Evolutionary conservation across 495 filamentous ascomycete genomes (phyloP), one percentile per base, ranked within the genome.

Genomic region (Neurospora terricola): DNA sequence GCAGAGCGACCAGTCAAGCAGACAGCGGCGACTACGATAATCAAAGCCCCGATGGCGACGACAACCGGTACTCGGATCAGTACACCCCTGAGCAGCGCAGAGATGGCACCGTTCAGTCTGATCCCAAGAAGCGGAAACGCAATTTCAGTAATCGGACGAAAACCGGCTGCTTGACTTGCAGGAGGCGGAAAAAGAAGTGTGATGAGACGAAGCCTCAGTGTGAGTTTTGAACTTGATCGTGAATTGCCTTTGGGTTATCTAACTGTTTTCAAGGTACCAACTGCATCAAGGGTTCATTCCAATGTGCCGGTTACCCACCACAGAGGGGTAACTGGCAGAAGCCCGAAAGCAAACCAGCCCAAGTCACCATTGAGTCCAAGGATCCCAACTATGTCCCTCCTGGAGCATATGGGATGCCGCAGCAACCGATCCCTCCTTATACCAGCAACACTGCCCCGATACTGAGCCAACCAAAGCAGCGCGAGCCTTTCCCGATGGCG

Each of bases 131-230:
- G 79, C 86, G 93, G 76, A 97, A 97, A 79, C 89, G 93, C 34
- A 87, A 96, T 77, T 99, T 98, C 79, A 97, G 93, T 81, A 98
- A 98, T 80, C 89, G 96, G 71, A 98, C 96, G 21, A 98, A 98
- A 84, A 98, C 96, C 39, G 96, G 96, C 21, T 99, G 96, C 80
- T 92, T 97, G 84, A 99, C 96, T 37, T 99, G 96, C 80, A 87
- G 96, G 71, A 88, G 90, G 76, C 88, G 96, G 68, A 99, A 99
- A 88, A 99, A 99, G 88, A 99, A 99, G 82, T 99, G 96, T 79
- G 96, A 99, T 78, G 96, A 99, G 83, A 87, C 87, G 74, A 95
- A 97, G 82, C 96, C 96, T 59, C 91, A 94, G 85, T 99, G 96
- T 97, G 78, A 80, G 89, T 84, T 34, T 36, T 48, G 18, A 23